Percentiles rank a stretch among this genome's conserved stretches.
phyloP scores from a whole-genome alignment of 495 filamentous ascomycete genomes.

The Trichoderma reesei region DNA sequence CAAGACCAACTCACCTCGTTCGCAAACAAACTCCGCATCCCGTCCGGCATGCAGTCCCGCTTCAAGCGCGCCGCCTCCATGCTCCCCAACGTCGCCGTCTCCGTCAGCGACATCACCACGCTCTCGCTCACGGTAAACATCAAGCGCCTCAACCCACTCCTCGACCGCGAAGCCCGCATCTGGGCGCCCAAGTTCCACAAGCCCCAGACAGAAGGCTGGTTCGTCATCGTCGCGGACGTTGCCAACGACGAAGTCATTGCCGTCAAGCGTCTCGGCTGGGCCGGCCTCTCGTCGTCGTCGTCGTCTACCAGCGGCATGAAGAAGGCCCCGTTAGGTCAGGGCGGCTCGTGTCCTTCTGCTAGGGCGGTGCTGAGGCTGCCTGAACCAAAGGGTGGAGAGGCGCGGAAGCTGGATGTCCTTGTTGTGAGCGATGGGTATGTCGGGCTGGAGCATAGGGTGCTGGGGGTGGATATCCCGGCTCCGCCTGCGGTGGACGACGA shows the following conservation, averaged over 20 bases:
- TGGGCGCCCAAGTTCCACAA: slow-evolving; percentile 88
- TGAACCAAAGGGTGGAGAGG: slow-evolving; percentile 20
- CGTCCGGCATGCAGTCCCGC: slow-evolving; percentile 20
- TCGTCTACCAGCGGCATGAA: too few relatives aligned
- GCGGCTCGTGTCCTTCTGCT: slow-evolving; percentile 32
- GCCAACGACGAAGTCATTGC: slow-evolving; percentile 66
- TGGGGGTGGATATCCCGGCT: slow-evolving; percentile 43
- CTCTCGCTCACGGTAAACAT: slow-evolving; percentile 53
- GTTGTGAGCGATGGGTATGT: slow-evolving; percentile 82
- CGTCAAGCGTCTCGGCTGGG: slow-evolving; percentile 76
- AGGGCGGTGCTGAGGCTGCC: slow-evolving; percentile 57
- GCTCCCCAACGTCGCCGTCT: slow-evolving; percentile 61
- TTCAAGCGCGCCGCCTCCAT: slow-evolving; percentile 50
- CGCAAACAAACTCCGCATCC: slow-evolving; percentile 29
- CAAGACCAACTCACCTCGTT: slow-evolving; percentile 36
- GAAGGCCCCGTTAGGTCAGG: slow-evolving; percentile 13
- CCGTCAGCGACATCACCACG: slow-evolving; percentile 49
- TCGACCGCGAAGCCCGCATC: slow-evolving; percentile 55
- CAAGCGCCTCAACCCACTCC: slow-evolving; percentile 54
- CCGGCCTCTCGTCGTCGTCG: neutral
- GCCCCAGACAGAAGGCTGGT: slow-evolving; percentile 89
- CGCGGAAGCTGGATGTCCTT: slow-evolving; percentile 54
- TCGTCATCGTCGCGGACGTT: slow-evolving; percentile 62
- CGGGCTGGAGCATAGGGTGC: slow-evolving; percentile 59
- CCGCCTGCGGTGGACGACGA: slow-evolving; percentile 27